A percentile compares a stretch with the other conserved stretches of the same genome.
phyloP scores from a whole-genome alignment of 352 stramenopile species.

The Halophytophthora polymorphica region DNA sequence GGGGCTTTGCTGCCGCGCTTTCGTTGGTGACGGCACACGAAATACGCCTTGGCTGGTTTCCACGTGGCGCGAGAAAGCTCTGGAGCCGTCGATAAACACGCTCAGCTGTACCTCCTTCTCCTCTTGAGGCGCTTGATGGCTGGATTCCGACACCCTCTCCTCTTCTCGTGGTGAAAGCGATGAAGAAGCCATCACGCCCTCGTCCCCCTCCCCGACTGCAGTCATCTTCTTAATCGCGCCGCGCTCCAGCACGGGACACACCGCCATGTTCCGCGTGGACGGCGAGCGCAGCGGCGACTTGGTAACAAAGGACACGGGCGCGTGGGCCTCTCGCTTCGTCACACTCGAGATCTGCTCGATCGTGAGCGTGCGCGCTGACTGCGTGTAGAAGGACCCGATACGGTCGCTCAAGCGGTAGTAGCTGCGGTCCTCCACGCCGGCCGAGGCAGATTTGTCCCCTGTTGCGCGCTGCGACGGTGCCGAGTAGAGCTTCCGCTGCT shows the following conservation, averaged over 20 bases:
- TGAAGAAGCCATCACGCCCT: not conserved
- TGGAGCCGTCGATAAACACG: constrained; percentile 52
- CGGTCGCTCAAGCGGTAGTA: constrained; percentile 85
- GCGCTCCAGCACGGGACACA: constrained; percentile 55
- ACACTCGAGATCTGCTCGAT: constrained; percentile 72
- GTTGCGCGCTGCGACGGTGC: constrained; percentile 10
- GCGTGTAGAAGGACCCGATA: constrained; percentile 75
- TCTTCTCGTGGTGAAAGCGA: constrained; percentile 13
- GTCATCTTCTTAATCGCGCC: constrained; percentile 9
- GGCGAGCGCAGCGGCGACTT: constrained; percentile 41
- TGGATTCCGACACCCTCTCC: constrained; percentile 4
- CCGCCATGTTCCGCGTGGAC: constrained; percentile 35
- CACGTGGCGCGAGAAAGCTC: constrained; percentile 56
- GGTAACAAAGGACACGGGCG: constrained; percentile 30
- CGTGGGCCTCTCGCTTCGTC: constrained; percentile 46
- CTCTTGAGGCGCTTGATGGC: not conserved
- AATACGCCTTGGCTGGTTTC: constrained; percentile 66
- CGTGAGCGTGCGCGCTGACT: constrained; percentile 55
- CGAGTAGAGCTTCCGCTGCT: constrained; percentile 32
- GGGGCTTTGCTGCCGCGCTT: constrained; percentile 25
- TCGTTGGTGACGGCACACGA: constrained; percentile 45
- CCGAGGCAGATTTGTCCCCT: not conserved
- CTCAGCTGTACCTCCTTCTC: constrained; percentile 29
- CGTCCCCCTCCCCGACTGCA: constrained; percentile 6
- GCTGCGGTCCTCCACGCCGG: constrained; percentile 47